Percentiles rank a stretch among this genome's conserved stretches.
phyloP scores from a whole-genome alignment of 495 filamentous ascomycete genomes.

The Penicillium fimorum region DNA sequence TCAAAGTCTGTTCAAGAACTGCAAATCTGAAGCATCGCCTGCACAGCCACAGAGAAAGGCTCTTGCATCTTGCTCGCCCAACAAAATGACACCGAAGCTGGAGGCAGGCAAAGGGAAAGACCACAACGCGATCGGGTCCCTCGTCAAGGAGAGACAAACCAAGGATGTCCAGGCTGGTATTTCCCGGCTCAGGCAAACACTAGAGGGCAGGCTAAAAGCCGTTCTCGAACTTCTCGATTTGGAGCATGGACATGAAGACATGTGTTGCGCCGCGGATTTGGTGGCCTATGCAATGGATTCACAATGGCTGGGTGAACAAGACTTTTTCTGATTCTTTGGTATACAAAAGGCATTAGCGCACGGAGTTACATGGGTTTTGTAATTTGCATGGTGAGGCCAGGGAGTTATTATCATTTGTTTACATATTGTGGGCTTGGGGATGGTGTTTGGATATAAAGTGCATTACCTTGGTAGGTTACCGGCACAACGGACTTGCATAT shows the following conservation, averaged over 20 bases:
- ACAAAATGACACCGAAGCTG: slow-evolving; percentile 21
- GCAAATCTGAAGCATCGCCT: slow-evolving; percentile 25
- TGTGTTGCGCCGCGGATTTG: slow-evolving; percentile 50
- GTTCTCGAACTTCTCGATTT: slow-evolving; percentile 42
- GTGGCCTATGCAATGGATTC: slow-evolving; percentile 49
- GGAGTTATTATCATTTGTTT: slow-evolving; percentile 1
- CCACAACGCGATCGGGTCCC: background rate
- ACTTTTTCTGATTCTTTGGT: slow-evolving; percentile 34
- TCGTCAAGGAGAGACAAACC: slow-evolving; percentile 13
- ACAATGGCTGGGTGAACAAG: slow-evolving; percentile 42
- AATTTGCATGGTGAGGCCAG: background rate
- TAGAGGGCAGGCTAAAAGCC: slow-evolving; percentile 33
- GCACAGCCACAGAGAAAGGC: slow-evolving; percentile 26
- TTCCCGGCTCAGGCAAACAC: slow-evolving; percentile 27
- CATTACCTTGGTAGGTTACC: background rate
- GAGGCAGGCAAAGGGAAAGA: slow-evolving; percentile 14
- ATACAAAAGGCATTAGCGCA: slow-evolving; percentile 3
- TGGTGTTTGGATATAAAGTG: background rate
- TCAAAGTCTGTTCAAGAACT: slow-evolving; percentile 44
- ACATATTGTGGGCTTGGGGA: background rate
- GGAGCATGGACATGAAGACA: slow-evolving; percentile 43
- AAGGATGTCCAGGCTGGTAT: slow-evolving; percentile 20
- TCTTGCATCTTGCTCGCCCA: slow-evolving; percentile 40
- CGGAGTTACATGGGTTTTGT: background rate
- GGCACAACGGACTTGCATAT: background rate